Evolutionary conservation across 495 filamentous ascomycete genomes (phyloP).

Genomic region (Podospora pseudopauciseta): DNA sequence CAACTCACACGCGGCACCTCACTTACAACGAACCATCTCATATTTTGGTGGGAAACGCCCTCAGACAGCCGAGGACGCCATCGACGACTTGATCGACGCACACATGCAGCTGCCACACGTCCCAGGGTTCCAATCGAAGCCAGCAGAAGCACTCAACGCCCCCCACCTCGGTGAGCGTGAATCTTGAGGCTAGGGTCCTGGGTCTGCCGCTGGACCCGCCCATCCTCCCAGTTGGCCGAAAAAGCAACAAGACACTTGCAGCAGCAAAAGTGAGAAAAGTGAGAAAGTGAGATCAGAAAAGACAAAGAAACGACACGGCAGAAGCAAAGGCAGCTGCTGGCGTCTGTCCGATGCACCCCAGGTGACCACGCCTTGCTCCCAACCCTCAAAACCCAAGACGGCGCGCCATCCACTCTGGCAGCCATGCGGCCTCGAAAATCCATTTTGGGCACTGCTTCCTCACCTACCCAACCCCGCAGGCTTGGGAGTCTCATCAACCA

Average conservation of each 20-base stretch:
- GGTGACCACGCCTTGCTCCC: not conserved
- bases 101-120: not conserved
- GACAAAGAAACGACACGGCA: not conserved
- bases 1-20: not conserved
- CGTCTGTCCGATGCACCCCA: constrained; percentile 8
- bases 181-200: constrained; percentile 4
- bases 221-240: not conserved
- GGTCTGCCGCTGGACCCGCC: constrained; percentile 13
- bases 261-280: not conserved
- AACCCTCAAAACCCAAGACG: not conserved
- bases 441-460: constrained; percentile 2
- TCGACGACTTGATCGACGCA: not conserved
- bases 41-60: not conserved
- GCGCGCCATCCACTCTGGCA: not conserved
- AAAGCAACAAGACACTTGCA: not conserved
- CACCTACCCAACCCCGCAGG: constrained; percentile 9
- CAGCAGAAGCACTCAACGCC: not conserved
- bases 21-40: not conserved
- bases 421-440: constrained; percentile 10
- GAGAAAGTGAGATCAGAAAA: not conserved
- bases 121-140: not conserved
- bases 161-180: constrained; percentile 6
- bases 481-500: constrained; percentile 7
- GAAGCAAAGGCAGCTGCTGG: not conserved
- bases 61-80: not conserved